These are phyloP conservation scores for Candida qinlingensis DNA, from an alignment of 805 yeast genomes.

Conservation along the genomic window DNA sequence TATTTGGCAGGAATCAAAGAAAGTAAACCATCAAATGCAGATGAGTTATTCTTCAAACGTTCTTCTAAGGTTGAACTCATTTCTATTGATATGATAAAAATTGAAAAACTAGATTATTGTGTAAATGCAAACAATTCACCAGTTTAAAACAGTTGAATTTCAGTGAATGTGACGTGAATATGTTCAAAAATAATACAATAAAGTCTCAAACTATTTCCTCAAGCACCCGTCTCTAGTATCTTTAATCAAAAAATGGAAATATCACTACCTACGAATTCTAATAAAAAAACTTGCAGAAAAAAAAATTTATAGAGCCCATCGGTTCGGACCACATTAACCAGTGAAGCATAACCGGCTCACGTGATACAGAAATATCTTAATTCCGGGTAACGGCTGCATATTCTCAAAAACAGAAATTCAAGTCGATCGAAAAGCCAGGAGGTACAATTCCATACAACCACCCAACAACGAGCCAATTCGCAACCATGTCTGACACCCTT, in stretches of 20 bases:
- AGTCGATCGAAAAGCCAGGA: not conserved
- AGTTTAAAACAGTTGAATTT: not conserved
- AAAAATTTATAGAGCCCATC: conserved; percentile 9
- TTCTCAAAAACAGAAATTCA: conserved; percentile 2
- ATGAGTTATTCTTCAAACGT: conserved; percentile 69
- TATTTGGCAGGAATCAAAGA: conserved; percentile 92
- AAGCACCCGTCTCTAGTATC: no score
- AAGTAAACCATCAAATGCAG: conserved; percentile 82
- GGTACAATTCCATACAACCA: not conserved
- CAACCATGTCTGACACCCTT: conserved; percentile 27
- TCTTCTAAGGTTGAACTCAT: conserved; percentile 66
- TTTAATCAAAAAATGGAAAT: no score
- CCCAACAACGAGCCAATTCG: no score
- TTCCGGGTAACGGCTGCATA: not conserved
- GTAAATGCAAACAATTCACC: no score
- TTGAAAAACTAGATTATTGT: not conserved
- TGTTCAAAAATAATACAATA: no score
- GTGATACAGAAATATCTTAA: not conserved
- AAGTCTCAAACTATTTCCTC: no score
- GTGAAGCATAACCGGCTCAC: not conserved
- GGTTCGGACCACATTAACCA: conserved; percentile 4
- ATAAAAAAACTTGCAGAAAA: not conserved
- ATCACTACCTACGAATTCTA: not conserved
- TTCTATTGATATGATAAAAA: not conserved
- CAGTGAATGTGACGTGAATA: not conserved